Percentiles rank a stretch among this genome's conserved stretches.
phyloP scores from a whole-genome alignment of 306 rosid genomes.

The Macrotyloma uniflorum region DNA sequence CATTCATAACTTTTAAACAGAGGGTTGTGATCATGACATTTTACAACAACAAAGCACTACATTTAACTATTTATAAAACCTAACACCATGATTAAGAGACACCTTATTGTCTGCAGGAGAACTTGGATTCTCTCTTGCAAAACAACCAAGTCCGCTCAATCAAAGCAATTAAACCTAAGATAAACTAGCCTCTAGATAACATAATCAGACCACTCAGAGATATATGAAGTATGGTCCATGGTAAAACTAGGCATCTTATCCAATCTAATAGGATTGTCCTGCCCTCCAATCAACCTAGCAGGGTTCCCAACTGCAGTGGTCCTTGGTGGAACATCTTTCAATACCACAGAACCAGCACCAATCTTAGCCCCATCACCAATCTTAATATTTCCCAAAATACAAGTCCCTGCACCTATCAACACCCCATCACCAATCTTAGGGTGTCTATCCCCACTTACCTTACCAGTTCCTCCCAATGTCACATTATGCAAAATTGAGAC shows the following conservation, averaged over 20 bases:
- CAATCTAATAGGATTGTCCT: conserved; percentile 67
- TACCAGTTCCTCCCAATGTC: conserved; percentile 93
- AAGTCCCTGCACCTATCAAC: conserved; percentile 89
- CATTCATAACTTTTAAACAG: conserved; percentile 3
- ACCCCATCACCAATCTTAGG: conserved; percentile 96
- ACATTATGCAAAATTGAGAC: conserved; percentile 91
- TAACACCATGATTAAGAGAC: neutral
- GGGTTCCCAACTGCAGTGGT: conserved; percentile 95
- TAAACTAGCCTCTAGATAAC: conserved; percentile 53
- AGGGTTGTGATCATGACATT: conserved; percentile 21
- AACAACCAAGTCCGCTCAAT: conserved; percentile 40
- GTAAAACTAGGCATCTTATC: conserved; percentile 84
- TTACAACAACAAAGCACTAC: conserved; percentile 38
- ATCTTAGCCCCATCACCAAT: conserved; percentile 90
- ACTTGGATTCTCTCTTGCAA: conserved; percentile 55
- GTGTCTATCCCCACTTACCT: conserved; percentile 76
- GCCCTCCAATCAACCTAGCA: conserved; percentile 85
- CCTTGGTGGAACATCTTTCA: conserved; percentile 86
- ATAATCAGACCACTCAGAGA: conserved; percentile 79
- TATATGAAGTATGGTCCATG: conserved; percentile 88
- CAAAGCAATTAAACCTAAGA: conserved; percentile 3
- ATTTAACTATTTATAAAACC: conserved; percentile 29
- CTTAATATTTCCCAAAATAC: conserved; percentile 81
- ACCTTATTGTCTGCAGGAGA: conserved; percentile 56
- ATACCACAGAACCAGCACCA: conserved; percentile 91